phyloP scores from a whole-genome alignment of 805 yeast species.

The Metschnikowia kofuensis region DNA sequence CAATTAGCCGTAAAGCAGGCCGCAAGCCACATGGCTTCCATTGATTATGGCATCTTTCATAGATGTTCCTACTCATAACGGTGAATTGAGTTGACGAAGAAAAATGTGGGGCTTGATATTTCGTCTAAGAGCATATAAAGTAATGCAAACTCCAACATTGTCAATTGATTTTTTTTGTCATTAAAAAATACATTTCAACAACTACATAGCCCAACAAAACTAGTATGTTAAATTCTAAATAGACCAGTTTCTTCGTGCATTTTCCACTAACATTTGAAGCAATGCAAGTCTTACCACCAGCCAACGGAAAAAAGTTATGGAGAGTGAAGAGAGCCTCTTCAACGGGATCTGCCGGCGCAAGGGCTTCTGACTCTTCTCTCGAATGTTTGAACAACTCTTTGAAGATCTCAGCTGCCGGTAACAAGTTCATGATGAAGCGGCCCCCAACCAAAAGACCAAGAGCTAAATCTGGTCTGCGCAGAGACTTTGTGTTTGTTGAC shows the following conservation, averaged over 20 bases:
- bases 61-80: neutral
- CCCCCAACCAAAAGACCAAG: conserved; percentile 44
- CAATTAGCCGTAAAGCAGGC: conserved; percentile 1
- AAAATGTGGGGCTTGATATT: neutral
- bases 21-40: neutral
- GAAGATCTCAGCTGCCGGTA: conserved; percentile 39
- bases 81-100: neutral
- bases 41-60: neutral
- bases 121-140: neutral
- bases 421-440: conserved; percentile 31
- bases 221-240: no score
- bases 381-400: conserved; percentile 44
- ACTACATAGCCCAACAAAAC: no score
- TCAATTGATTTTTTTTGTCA: neutral
- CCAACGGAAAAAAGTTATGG: conserved; percentile 46
- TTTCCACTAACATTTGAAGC: conserved; percentile 5
- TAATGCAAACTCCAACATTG: neutral
- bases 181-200: no score
- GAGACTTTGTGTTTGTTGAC: conserved; percentile 45
- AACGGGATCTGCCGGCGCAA: conserved; percentile 11
- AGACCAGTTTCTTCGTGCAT: no score
- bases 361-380: conserved; percentile 23
- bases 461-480: conserved; percentile 43
- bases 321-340: conserved; percentile 36
- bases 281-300: conserved; percentile 35